Percentiles rank a stretch among this genome's conserved stretches.
These are phyloP conservation scores for Hirsutella minnesotensis DNA, from an alignment of 2,329 filamentous ascomycete species.

Conservation along the genomic window DNA sequence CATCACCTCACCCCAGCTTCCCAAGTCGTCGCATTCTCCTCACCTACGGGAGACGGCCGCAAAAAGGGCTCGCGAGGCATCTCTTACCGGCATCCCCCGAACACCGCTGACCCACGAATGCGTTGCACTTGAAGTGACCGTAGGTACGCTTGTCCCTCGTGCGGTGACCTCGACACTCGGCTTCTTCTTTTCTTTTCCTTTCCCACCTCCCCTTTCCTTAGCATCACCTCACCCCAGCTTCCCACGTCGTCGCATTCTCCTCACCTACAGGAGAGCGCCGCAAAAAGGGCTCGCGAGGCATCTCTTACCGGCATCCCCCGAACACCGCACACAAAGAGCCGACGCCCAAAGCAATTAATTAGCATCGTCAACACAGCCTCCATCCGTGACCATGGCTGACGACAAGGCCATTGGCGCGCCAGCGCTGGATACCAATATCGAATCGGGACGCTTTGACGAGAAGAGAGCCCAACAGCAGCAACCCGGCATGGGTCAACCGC, in stretches of 20 bases:
- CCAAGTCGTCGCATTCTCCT: too few species aligned
- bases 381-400: conserved; percentile 36
- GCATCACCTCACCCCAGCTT: background rate
- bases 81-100: too few species aligned
- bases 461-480: conserved; percentile 33
- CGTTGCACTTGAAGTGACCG: conserved; percentile 28
- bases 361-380: too few species aligned
- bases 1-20: background rate
- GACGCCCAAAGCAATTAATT: too few species aligned
- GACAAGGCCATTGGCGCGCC: conserved; percentile 38
- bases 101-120: conserved; percentile 41
- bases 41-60: too few species aligned
- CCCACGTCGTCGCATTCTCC: too few species aligned
- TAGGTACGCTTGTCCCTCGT: conserved; percentile 27
- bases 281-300: background rate
- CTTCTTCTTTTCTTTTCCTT: conserved; percentile 7
- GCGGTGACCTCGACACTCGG: conserved; percentile 29
- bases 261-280: too few species aligned
- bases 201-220: conserved; percentile 11
- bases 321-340: too few species aligned
- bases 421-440: conserved; percentile 52
- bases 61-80: too few species aligned
- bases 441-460: conserved; percentile 54
- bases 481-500: conserved; percentile 9
- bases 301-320: background rate